Conservation (phyloP, 345 rosid species). For the Citrus hindsii region DNA sequence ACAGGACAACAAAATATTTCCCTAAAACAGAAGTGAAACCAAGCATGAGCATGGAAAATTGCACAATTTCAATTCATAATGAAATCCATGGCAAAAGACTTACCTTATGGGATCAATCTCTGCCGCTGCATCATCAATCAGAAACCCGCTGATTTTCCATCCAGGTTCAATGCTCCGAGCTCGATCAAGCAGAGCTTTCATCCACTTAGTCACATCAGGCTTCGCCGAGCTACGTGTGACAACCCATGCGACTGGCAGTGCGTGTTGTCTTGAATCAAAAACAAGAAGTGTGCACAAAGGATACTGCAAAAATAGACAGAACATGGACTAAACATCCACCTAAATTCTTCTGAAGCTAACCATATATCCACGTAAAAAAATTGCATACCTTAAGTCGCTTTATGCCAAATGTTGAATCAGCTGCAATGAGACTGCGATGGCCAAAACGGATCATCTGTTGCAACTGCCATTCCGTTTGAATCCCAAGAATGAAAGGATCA, state of each 20-base stretch:
- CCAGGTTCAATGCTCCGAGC: slow-evolving; percentile 62
- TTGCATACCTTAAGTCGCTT: slow-evolving; percentile 77
- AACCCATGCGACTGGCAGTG: slow-evolving; percentile 91
- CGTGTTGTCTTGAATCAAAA: slow-evolving; percentile 93
- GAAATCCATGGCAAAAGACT: slow-evolving; percentile 14
- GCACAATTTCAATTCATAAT: not conserved
- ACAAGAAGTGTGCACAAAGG: slow-evolving; percentile 86
- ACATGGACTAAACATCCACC: slow-evolving; percentile 8
- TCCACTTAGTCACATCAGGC: slow-evolving; percentile 83
- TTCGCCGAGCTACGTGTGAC: slow-evolving; percentile 83
- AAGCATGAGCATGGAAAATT: slow-evolving; percentile 11
- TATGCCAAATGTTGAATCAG: slow-evolving; percentile 88
- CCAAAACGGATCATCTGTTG: slow-evolving; percentile 89
- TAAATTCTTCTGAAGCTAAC: not conserved
- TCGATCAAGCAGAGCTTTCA: slow-evolving; percentile 68
- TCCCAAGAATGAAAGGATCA: slow-evolving; percentile 77
- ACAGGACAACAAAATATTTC: slow-evolving; percentile 77
- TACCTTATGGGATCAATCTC: slow-evolving; percentile 90
- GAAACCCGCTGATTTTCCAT: slow-evolving; percentile 71
- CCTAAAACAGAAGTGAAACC: slow-evolving; percentile 41
- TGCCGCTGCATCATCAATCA: slow-evolving; percentile 83
- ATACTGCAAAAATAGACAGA: slow-evolving; percentile 49
- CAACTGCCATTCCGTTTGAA: slow-evolving; percentile 97
- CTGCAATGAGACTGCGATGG: slow-evolving; percentile 72
- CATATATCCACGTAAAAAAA: not conserved